Evolutionary conservation across 805 yeast genomes (phyloP).

Genomic region (Scheffersomyces spartinae): DNA sequence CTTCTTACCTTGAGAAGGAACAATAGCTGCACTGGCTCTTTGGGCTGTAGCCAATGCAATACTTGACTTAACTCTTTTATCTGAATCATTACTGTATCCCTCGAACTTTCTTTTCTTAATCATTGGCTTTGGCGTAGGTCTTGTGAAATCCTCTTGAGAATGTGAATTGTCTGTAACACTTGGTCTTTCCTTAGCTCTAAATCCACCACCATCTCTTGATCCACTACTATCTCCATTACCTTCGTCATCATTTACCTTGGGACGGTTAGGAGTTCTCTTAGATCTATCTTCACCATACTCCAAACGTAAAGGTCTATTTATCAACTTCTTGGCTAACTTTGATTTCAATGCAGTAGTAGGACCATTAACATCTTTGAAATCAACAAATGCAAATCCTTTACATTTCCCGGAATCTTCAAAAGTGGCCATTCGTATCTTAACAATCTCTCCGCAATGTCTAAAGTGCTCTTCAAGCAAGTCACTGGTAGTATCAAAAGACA

Average conservation of each 20-base stretch:
- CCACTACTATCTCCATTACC: no score
- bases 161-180: not conserved
- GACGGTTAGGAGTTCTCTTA: constrained; percentile 45
- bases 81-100: constrained; percentile 15
- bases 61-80: constrained; percentile 58
- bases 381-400: constrained; percentile 91
- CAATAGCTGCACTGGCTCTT: constrained; percentile 83
- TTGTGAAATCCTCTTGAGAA: constrained; percentile 1
- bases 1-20: constrained; percentile 84
- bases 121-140: constrained; percentile 2
- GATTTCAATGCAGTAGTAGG: constrained; percentile 78
- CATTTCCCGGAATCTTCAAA: constrained; percentile 94
- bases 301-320: constrained; percentile 68
- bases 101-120: constrained; percentile 8
- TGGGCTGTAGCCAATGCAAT: constrained; percentile 81
- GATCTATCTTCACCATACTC: constrained; percentile 95
- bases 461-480: constrained; percentile 71
- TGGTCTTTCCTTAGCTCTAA: constrained; percentile 1
- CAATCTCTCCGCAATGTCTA: constrained; percentile 84
- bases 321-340: constrained; percentile 49
- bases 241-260: constrained; percentile 16
- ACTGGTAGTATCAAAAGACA: constrained; percentile 84
- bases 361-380: constrained; percentile 68
- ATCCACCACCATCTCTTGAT: no score
- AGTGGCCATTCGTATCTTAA: constrained; percentile 89